Evolutionary conservation across 192 early-diverging fungal genomes (phyloP).

Genomic region (Podila horticola): DNA sequence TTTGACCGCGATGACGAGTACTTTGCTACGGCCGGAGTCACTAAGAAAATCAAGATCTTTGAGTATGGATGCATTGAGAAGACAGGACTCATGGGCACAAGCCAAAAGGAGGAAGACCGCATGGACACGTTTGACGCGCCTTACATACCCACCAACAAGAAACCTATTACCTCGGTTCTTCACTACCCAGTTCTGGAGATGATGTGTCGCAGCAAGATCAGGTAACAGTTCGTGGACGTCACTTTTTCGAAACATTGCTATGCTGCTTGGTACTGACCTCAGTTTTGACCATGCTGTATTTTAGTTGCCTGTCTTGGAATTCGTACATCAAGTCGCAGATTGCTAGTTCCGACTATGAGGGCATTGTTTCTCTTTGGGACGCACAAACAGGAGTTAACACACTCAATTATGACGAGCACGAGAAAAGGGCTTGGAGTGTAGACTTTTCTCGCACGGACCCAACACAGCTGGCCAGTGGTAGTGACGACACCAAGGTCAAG

Average conservation of each 20-base stretch:
- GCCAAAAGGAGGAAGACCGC: constrained; percentile 36
- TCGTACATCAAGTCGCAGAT: constrained; percentile 87
- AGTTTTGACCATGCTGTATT: background rate
- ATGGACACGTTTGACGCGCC: constrained; percentile 22
- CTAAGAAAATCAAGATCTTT: constrained; percentile 93
- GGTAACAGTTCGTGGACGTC: constrained; percentile 51
- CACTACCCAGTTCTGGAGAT: constrained; percentile 89
- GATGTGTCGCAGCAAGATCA: constrained; percentile 85
- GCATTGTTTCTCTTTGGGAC: constrained; percentile 92
- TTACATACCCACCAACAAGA: constrained; percentile 26
- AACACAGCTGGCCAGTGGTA: constrained; percentile 83
- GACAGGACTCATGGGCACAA: constrained; percentile 27
- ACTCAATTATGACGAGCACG: constrained; percentile 85
- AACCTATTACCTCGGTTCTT: constrained; percentile 55
- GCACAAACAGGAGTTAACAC: constrained; percentile 71
- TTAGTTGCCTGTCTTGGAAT: constrained; percentile 92
- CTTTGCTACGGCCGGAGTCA: constrained; percentile 95
- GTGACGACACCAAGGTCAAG: constrained; percentile 91
- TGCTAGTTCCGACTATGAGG: constrained; percentile 93
- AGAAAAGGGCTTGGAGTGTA: constrained; percentile 93
- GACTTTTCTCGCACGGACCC: constrained; percentile 86
- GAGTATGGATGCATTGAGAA: constrained; percentile 74
- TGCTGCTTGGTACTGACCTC: too few species aligned
- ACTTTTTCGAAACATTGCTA: background rate
- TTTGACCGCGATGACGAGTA: constrained; percentile 95